Evolutionary conservation across 2,329 filamentous ascomycete genomes (phyloP).

Genomic region (Aureobasidium sp.): DNA sequence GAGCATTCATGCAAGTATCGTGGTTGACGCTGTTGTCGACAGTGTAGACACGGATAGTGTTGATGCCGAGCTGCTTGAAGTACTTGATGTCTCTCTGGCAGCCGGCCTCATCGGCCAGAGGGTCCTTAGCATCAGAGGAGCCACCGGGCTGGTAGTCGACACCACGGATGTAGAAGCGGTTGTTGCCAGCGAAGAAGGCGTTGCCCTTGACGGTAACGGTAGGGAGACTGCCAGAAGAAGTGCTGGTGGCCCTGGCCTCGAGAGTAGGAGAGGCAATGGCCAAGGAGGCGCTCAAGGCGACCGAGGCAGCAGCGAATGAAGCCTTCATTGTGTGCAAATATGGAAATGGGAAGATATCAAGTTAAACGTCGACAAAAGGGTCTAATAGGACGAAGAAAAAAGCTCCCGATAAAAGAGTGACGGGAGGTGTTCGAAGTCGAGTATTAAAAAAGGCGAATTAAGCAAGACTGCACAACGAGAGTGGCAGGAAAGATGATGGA

Average conservation of each 20-base stretch:
- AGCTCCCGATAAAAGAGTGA: conserved; percentile 13
- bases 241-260: conserved; percentile 27
- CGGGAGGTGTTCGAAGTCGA: conserved; percentile 15
- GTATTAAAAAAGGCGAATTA: conserved; percentile 14
- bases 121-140: conserved; percentile 58
- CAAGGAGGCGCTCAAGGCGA: conserved; percentile 39
- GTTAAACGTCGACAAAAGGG: background rate
- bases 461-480: conserved; percentile 15
- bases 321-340: conserved; percentile 45
- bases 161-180: conserved; percentile 55
- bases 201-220: conserved; percentile 57
- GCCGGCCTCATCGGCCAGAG: conserved; percentile 60
- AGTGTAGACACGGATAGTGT: conserved; percentile 87
- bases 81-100: conserved; percentile 75
- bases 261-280: conserved; percentile 37
- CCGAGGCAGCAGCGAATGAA: conserved; percentile 28
- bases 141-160: conserved; percentile 52
- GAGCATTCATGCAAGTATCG: conserved; percentile 73
- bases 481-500: conserved; percentile 11
- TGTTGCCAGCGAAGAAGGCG: conserved; percentile 56
- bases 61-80: conserved; percentile 81
- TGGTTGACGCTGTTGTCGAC: conserved; percentile 80
- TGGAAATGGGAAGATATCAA: background rate
- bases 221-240: conserved; percentile 42
- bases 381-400: conserved; percentile 7